Base-by-base conservation (phyloP, 768 basidiomycete species). In the Phaeotremella fagi region DNA sequence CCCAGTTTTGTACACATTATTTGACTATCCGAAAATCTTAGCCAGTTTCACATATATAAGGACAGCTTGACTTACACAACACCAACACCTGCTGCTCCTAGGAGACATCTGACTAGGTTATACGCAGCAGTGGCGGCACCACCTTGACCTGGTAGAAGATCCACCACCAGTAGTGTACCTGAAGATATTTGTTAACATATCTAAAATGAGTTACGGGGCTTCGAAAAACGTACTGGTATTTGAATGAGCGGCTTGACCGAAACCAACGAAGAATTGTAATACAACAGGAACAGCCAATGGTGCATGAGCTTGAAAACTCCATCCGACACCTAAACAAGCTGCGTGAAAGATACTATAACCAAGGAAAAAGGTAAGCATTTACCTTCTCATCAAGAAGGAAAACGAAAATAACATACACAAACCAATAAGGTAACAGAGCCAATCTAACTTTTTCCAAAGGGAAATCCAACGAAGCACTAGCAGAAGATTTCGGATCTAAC, bases 71-170 rank as follows among this genome's bases (percentile, higher is more conserved):
- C 38, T 41, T 18, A 41, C 38, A 41, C 38, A 20, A 41, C 38
- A 9, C 12, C 38, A 14, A 41, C 38, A 18, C 38, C 38, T 14
- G 38, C 38, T 6, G 38, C 38, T 12, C 38, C 38, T 41, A 41
- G 7, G 38, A 41, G 38, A 41, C 38, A 41, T 41, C 38, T 12
- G 6, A 41, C 38, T 6, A 41, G 38, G 18, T 41, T 41, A 18
- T 41, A 41, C 38, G 56, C 57, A 18, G 68, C 64, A n/a, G 66
- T 65, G 11, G 63, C 50, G 14, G 61, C 54, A 0, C 64, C 61
- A 22, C 64, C 58, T 24, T 64, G 57, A 1, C 63, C 64, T 0
- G 70, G 70, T 27, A 69, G 66, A 37, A 75, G 53, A 48, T 73
- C 73, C 31, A 75, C 38, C 7, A 41, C 38, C 7, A 41, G 38